Percentiles rank a stretch among this genome's conserved stretches.
These are phyloP conservation scores for Zygoascus biomembranicola DNA, from an alignment of 805 yeast species.

Conservation along the genomic window DNA sequence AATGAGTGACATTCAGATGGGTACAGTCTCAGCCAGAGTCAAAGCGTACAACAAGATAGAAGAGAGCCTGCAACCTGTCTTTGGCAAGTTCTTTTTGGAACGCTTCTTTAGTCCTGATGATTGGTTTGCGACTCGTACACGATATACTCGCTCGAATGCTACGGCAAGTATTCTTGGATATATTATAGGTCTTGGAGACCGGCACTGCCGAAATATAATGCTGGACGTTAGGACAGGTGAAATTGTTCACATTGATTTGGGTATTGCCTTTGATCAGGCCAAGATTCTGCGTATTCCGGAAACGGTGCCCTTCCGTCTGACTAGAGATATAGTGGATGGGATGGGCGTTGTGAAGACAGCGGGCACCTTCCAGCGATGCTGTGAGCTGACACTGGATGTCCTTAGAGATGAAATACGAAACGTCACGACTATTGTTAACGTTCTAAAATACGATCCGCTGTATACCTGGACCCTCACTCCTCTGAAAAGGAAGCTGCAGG, in stretches of 20 bases:
- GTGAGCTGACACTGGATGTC: conserved; percentile 65
- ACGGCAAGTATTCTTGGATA: conserved; percentile 81
- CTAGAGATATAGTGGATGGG: conserved; percentile 87
- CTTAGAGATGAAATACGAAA: conserved; percentile 57
- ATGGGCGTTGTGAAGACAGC: conserved; percentile 80
- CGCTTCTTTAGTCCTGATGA: conserved; percentile 55
- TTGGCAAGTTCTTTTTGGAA: conserved; percentile 62
- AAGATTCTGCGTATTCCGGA: conserved; percentile 79
- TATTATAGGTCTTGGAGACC: conserved; percentile 86
- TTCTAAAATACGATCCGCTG: conserved; percentile 84
- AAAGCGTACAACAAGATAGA: conserved; percentile 21
- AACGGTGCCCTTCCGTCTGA: conserved; percentile 84
- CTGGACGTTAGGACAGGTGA: conserved; percentile 80
- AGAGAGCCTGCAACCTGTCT: conserved; percentile 52
- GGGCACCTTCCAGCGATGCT: conserved; percentile 65
- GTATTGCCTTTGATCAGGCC: conserved; percentile 96
- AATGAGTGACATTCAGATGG: conserved; percentile 47
- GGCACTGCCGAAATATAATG: conserved; percentile 86
- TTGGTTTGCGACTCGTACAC: conserved; percentile 63
- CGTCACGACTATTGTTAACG: conserved; percentile 75
- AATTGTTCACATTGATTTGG: conserved; percentile 91
- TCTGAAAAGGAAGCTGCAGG: conserved; percentile 42
- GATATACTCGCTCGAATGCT: conserved; percentile 73
- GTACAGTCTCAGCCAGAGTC: conserved; percentile 6
- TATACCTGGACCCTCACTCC: conserved; percentile 56